phyloP scores from a whole-genome alignment of 139 green algal species.

The Volvox africanus region DNA sequence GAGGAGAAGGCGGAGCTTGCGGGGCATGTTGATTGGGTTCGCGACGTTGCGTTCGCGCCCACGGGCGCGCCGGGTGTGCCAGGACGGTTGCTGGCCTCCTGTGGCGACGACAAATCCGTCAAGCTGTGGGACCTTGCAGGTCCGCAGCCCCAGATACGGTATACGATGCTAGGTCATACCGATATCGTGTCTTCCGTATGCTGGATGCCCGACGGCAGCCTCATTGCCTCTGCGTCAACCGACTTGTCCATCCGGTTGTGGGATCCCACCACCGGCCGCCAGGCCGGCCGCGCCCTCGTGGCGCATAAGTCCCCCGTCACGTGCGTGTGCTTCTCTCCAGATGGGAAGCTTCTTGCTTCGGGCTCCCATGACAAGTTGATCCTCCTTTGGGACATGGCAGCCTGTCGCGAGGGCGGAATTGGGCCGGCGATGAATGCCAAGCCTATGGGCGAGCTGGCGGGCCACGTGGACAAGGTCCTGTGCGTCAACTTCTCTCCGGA shows the following conservation, averaged over 20 bases:
- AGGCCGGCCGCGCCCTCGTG: slow-evolving; percentile 26
- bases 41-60: slow-evolving; percentile 36
- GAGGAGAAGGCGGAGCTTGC: slow-evolving; percentile 40
- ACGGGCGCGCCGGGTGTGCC: background rate
- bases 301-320: slow-evolving; percentile 37
- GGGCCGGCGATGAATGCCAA: background rate
- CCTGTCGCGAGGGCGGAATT: background rate
- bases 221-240: slow-evolving; percentile 1
- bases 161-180: slow-evolving; percentile 4
- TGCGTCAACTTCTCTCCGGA: slow-evolving; percentile 19
- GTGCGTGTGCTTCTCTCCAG: background rate
- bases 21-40: slow-evolving; percentile 40
- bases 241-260: slow-evolving; percentile 40
- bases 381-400: slow-evolving; percentile 21
- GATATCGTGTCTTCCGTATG: slow-evolving; percentile 4
- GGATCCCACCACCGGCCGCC: slow-evolving; percentile 15
- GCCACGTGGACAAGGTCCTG: slow-evolving; percentile 36
- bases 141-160: background rate
- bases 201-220: background rate
- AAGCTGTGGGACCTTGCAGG: slow-evolving; percentile 33
- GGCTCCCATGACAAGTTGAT: slow-evolving; percentile 45
- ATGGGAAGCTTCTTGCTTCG: background rate
- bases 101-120: slow-evolving; percentile 42
- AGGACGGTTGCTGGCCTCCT: slow-evolving; percentile 7
- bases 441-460: background rate